phyloP scores from a whole-genome alignment of 257 asterid species.

The Solanum sejunctum region DNA sequence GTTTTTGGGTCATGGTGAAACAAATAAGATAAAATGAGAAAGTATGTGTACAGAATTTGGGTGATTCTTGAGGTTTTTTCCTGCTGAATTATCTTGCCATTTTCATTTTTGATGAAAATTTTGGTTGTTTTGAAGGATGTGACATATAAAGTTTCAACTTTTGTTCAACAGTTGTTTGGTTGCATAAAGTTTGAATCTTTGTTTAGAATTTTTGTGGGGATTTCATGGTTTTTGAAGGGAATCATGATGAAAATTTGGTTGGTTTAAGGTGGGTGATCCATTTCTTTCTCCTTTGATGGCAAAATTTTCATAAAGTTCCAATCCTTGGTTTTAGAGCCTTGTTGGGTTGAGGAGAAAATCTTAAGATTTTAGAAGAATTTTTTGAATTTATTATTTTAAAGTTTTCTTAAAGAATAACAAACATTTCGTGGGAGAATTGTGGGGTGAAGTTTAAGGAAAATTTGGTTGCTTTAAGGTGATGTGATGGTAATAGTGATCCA shows the following conservation, averaged over 20 bases:
- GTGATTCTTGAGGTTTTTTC: neutral
- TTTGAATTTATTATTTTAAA: neutral
- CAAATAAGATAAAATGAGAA: neutral
- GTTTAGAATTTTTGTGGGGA: neutral
- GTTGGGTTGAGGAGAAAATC: neutral
- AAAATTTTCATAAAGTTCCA: neutral
- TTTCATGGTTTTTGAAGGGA: neutral
- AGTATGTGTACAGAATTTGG: neutral
- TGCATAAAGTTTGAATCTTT: neutral
- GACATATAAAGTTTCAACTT: neutral
- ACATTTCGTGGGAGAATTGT: neutral
- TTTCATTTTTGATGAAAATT: neutral
- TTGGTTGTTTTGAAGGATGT: neutral
- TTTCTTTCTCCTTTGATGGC: neutral
- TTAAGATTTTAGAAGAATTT: neutral
- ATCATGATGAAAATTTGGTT: neutral
- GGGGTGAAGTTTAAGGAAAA: neutral
- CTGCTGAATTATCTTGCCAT: too few relatives aligned
- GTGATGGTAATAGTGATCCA: neutral
- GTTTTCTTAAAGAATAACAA: neutral
- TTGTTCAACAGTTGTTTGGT: neutral
- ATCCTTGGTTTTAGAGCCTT: neutral
- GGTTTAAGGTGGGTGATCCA: neutral
- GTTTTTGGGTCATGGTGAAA: conserved; percentile 18
- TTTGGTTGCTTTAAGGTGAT: neutral